Percentiles rank a stretch among this genome's conserved stretches.
phyloP scores from a whole-genome alignment of 257 asterid genomes.

The Ligustrum vulgare region DNA sequence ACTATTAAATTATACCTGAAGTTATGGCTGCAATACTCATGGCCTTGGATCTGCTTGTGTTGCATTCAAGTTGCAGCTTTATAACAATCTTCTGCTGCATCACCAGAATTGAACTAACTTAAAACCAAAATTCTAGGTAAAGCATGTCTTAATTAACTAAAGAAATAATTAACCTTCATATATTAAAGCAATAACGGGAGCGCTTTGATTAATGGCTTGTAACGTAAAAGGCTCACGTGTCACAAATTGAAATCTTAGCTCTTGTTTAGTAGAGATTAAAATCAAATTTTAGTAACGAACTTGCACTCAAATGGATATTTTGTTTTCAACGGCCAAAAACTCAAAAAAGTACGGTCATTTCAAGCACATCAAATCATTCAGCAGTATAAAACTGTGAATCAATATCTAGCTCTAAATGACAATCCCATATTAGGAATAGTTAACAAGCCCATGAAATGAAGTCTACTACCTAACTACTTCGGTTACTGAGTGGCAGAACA shows the following conservation, averaged over 20 bases:
- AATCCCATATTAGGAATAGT: background rate
- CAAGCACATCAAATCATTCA: background rate
- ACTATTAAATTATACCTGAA: too few relatives aligned
- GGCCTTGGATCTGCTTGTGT: constrained; percentile 45
- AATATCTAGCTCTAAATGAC: background rate
- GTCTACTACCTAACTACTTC: background rate
- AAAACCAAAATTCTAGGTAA: background rate
- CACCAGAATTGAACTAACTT: background rate
- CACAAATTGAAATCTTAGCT: too few relatives aligned
- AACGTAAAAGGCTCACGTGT: too few relatives aligned
- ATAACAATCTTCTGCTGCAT: constrained; percentile 39
- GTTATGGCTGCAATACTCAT: constrained; percentile 51
- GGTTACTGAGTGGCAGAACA: background rate
- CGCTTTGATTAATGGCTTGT: too few relatives aligned
- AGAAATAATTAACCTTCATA: too few relatives aligned
- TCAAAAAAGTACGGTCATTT: background rate
- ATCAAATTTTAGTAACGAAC: too few relatives aligned
- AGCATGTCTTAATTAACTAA: too few relatives aligned
- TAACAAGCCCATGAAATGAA: background rate
- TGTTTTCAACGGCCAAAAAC: background rate
- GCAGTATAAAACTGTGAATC: background rate
- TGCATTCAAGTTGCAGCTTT: constrained; percentile 32
- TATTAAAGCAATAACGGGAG: too few relatives aligned
- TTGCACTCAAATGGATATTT: constrained; percentile 16
- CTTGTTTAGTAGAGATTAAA: too few relatives aligned